Percentiles rank a stretch among this genome's conserved stretches.
Conservation (phyloP, 192 early-diverging fungal genomes). For the Chytriomyces hyalinus region DNA sequence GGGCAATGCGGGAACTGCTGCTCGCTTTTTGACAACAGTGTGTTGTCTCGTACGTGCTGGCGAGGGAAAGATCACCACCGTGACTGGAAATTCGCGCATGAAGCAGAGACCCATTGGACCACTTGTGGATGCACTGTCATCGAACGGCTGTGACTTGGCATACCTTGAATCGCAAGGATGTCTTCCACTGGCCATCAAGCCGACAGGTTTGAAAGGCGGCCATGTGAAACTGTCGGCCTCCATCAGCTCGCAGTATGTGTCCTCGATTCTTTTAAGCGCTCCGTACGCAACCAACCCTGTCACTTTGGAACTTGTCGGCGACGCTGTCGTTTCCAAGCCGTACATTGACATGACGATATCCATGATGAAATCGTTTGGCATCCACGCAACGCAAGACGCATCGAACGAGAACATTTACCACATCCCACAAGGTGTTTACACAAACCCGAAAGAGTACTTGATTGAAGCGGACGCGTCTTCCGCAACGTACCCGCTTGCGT, state of each 20-base stretch:
- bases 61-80: conserved; percentile 38
- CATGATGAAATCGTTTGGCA: conserved; percentile 97
- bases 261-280: conserved; percentile 93
- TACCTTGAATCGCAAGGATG: conserved; percentile 83
- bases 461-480: conserved; percentile 97
- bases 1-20: conserved; percentile 97
- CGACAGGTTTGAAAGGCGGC: conserved; percentile 84
- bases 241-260: conserved; percentile 97
- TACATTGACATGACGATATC: conserved; percentile 99
- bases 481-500: conserved; percentile 96
- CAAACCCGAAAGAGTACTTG: conserved; percentile 81
- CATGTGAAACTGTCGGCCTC: conserved; percentile 88
- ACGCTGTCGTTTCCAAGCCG: conserved; percentile 93
- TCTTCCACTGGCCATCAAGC: conserved; percentile 84
- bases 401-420: conserved; percentile 72
- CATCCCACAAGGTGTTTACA: conserved; percentile 79
- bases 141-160: conserved; percentile 79
- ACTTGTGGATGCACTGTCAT: conserved; percentile 80
- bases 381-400: conserved; percentile 57
- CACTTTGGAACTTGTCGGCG: conserved; percentile 82
- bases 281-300: conserved; percentile 87
- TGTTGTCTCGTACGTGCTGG: conserved; percentile 69
- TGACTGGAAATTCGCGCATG: conserved; percentile 98
- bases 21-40: conserved; percentile 91
- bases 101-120: conserved; percentile 94